phyloP scores from a whole-genome alignment of 1,284 basidiomycete species.

The Boletus semigastroideus region DNA sequence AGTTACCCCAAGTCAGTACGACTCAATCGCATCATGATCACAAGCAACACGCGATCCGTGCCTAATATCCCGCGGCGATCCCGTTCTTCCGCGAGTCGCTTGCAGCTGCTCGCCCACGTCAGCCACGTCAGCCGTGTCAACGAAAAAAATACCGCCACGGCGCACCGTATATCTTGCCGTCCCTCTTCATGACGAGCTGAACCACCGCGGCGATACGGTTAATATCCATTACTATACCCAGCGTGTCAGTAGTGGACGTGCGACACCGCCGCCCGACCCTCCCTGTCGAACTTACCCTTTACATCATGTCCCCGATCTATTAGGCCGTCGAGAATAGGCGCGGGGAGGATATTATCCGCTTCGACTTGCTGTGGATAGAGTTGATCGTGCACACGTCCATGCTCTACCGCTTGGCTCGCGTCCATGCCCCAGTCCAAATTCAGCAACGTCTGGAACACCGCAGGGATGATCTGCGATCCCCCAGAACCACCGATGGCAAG shows the following conservation, averaged over 20 bases:
- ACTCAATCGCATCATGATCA: background rate
- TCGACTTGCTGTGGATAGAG: constrained; percentile 69
- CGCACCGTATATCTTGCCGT: constrained; percentile 61
- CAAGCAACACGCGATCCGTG: constrained; percentile 7
- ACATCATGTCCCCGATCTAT: constrained; percentile 70
- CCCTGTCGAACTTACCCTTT: constrained; percentile 42
- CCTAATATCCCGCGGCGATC: constrained; percentile 73
- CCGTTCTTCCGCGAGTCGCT: constrained; percentile 86
- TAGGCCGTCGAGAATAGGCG: constrained; percentile 55
- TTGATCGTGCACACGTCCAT: constrained; percentile 90
- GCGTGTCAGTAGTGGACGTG: constrained; percentile 3
- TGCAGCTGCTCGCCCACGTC: constrained; percentile 49
- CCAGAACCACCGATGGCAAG: constrained; percentile 83
- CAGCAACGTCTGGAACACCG: constrained; percentile 79
- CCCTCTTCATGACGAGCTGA: constrained; percentile 63
- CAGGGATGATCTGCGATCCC: constrained; percentile 81
- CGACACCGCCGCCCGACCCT: background rate
- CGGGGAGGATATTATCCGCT: constrained; percentile 63
- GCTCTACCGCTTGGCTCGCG: constrained; percentile 79
- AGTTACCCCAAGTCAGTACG: background rate
- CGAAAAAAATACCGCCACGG: background rate
- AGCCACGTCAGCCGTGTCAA: background rate
- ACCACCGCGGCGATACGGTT: constrained; percentile 68
- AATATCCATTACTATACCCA: constrained; percentile 42
- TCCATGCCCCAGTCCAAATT: constrained; percentile 85